Evolutionary conservation across 2,329 filamentous ascomycete genomes (phyloP).

Genomic region (Coniella vitis): DNA sequence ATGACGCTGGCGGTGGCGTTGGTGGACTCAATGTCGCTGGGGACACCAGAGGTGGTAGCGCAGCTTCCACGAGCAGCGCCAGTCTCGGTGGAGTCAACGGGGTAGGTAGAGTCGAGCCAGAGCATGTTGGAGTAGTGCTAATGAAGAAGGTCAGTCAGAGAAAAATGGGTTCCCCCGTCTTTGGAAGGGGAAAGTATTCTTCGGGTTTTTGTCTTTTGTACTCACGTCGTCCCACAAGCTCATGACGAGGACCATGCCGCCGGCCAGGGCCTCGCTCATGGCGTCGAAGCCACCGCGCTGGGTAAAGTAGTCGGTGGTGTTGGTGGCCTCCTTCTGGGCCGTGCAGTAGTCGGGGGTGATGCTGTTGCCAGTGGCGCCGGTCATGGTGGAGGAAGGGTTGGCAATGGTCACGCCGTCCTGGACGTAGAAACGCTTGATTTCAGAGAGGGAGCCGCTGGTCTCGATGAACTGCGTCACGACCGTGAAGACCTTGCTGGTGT

Average conservation of each 20-base stretch:
- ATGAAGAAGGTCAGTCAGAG: background rate
- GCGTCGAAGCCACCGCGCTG: conserved; percentile 44
- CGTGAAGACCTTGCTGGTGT: conserved; percentile 51
- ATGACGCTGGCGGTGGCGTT: conserved; percentile 25
- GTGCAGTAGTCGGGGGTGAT: conserved; percentile 52
- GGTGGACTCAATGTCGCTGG: conserved; percentile 31
- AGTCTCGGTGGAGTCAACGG: conserved; percentile 28
- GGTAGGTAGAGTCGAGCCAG: conserved; percentile 64
- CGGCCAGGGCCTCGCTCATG: conserved; percentile 44
- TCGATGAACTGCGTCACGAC: conserved; percentile 53
- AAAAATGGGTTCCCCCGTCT: background rate
- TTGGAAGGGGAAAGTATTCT: background rate
- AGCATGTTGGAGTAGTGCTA: conserved; percentile 59
- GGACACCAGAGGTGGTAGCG: conserved; percentile 31
- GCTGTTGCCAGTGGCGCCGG: conserved; percentile 23
- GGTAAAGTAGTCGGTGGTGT: conserved; percentile 44
- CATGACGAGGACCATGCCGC: conserved; percentile 58
- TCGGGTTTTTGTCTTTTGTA: background rate
- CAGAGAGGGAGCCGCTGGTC: conserved; percentile 29
- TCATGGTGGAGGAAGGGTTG: conserved; percentile 33
- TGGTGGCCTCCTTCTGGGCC: conserved; percentile 44
- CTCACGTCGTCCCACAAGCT: conserved; percentile 49
- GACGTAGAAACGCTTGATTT: conserved; percentile 54
- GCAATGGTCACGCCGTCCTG: conserved; percentile 47
- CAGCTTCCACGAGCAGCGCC: conserved; percentile 40